phyloP scores from a whole-genome alignment of 257 asterid species.

The Nicotiana tomentosiformis region DNA sequence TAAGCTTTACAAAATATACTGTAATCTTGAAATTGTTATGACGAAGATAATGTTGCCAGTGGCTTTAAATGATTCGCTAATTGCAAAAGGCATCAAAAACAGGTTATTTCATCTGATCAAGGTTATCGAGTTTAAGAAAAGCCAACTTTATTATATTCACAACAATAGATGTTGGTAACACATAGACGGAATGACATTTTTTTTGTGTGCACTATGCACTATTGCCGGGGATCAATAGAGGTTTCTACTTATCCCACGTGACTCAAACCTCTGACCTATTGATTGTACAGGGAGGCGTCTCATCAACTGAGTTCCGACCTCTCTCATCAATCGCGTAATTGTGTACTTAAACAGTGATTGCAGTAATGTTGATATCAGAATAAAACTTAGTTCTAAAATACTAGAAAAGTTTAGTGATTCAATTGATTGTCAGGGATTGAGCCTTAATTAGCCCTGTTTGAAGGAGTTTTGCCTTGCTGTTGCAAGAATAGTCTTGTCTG shows the following conservation, averaged over 20 bases:
- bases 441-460: constrained; percentile 4
- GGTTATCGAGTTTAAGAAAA: not conserved
- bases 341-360: not conserved
- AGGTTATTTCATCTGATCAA: not conserved
- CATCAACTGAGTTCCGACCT: too few species aligned
- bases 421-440: not conserved
- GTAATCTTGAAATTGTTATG: not conserved
- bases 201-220: not conserved
- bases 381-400: not conserved
- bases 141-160: not conserved
- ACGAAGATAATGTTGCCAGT: too few species aligned
- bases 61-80: not conserved
- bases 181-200: not conserved
- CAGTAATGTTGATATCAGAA: not conserved
- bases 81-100: not conserved
- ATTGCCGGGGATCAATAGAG: too few species aligned
- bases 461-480: constrained; percentile 71
- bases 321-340: too few species aligned
- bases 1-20: not conserved
- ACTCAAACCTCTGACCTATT: too few species aligned
- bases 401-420: not conserved
- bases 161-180: not conserved
- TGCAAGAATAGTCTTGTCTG: constrained; percentile 82
- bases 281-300: too few species aligned
- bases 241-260: too few species aligned